Percentiles rank a stretch among this genome's conserved stretches.
Conservation (phyloP, 2,329 filamentous ascomycete species). For the Eurotiales sp. region DNA sequence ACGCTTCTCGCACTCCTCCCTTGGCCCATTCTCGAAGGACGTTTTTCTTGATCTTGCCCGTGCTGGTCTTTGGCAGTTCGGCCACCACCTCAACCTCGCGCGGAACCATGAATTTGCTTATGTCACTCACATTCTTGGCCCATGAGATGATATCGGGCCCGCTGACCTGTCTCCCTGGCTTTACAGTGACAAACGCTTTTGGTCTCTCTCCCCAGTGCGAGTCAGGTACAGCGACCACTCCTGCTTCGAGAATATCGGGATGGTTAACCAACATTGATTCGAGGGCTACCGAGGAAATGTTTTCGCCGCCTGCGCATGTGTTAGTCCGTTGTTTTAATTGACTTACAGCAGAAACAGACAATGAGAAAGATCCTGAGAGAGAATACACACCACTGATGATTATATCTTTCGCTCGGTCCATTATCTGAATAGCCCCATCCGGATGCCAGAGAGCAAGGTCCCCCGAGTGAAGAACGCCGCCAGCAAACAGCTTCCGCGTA, state of each 20-base stretch:
- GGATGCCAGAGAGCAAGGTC: slow-evolving; percentile 91
- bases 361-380: too few relatives aligned
- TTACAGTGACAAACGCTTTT: slow-evolving; percentile 85
- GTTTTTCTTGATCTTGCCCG: slow-evolving; percentile 96
- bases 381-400: slow-evolving; percentile 76
- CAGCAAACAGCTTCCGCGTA: slow-evolving; percentile 80
- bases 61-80: slow-evolving; percentile 94
- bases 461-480: slow-evolving; percentile 82
- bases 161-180: slow-evolving; percentile 58
- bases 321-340: neutral
- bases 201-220: slow-evolving; percentile 94
- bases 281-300: slow-evolving; percentile 89
- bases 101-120: slow-evolving; percentile 86
- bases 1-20: slow-evolving; percentile 37
- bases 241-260: slow-evolving; percentile 83
- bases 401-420: slow-evolving; percentile 94
- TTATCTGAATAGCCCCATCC: slow-evolving; percentile 85
- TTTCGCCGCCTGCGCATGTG: slow-evolving; percentile 72
- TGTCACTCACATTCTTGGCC: slow-evolving; percentile 75
- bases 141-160: slow-evolving; percentile 75
- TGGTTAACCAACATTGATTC: slow-evolving; percentile 88
- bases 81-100: slow-evolving; percentile 71
- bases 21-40: slow-evolving; percentile 82
- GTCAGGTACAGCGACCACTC: slow-evolving; percentile 82
- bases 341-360: neutral